A percentile compares a stretch with the other conserved stretches of the same genome.
These are phyloP conservation scores for Trametes meyenii DNA, from an alignment of 768 basidiomycete genomes.

Conservation along the genomic window DNA sequence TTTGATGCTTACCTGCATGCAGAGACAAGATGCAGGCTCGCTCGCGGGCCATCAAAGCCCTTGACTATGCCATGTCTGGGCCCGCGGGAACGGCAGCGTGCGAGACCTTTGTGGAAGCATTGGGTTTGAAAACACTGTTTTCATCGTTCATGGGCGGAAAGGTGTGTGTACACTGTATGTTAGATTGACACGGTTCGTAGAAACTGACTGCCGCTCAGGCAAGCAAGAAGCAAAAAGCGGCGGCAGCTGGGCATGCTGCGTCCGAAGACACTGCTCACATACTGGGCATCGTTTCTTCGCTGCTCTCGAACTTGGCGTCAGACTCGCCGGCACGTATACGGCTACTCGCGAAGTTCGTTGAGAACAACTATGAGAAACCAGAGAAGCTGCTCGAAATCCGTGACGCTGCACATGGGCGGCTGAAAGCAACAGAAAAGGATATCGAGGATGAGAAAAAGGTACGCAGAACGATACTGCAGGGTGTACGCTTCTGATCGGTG, in stretches of 20 bases:
- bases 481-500: neutral
- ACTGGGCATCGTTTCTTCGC: constrained; percentile 84
- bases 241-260: constrained; percentile 46
- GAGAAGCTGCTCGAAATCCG: constrained; percentile 91
- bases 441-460: constrained; percentile 74
- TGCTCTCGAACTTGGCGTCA: constrained; percentile 85
- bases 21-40: constrained; percentile 85
- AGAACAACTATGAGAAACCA: constrained; percentile 89
- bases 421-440: constrained; percentile 64
- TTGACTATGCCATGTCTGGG: constrained; percentile 90
- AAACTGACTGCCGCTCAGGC: neutral
- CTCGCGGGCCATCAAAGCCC: constrained; percentile 84
- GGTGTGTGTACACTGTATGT: constrained; percentile 27
- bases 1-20: neutral
- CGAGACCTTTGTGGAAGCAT: constrained; percentile 82
- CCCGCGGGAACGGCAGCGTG: constrained; percentile 68
- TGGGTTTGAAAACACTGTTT: constrained; percentile 90
- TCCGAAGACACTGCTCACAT: constrained; percentile 88
- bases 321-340: constrained; percentile 82
- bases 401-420: constrained; percentile 63
- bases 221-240: constrained; percentile 64
- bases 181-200: neutral
- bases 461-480: constrained; percentile 8
- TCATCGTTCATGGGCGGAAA: constrained; percentile 88
- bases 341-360: constrained; percentile 91